Evolutionary conservation across 2,329 filamentous ascomycete species (phyloP), one percentile per base, ranked within the genome.

Genomic region (Calonectria pseudoturangicola): DNA sequence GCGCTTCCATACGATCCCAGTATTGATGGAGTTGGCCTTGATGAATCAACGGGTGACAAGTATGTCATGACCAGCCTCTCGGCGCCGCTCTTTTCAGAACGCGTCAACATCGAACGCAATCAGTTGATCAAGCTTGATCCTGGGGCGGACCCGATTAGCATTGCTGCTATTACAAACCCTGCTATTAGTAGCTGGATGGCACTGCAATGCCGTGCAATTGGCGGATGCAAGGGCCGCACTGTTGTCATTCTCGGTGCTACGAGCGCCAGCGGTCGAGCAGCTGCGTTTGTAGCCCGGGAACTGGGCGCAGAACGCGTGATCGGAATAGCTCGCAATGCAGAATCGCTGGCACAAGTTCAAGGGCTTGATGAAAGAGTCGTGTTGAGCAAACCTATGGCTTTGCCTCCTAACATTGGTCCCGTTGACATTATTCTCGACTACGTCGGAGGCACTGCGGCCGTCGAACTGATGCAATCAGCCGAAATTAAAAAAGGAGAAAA

Each of bases 351-450:
- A 1, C n/a, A 50, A 1, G 60, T 73, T 2, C 27, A 73, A 12
- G 63, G 67, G 3, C 64, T 74, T 16, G 70, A 74, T 18, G 67
- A 70, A 16, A 54, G 62, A 5, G 63, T 74, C 41, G 63, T 68
- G n/a, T 36, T 73, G 15, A 36, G 48, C 18, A 58, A 25, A 18
- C 71, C 71, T 5, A 5, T 68, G 18, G 21, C 25, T n/a, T 36
- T 68, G 12, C 66, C 70, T 21, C 36, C 27, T 12, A 72, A 21
- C 66, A 68, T 74, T 16, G 73, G 73, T 6, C 66, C 63, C 2
- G 27, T 74, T 2, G 62, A 74, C 25, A 69, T 73, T n/a, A 36
- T 74, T 2, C 56, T 74, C 7, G 73, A 74, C 25, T 73, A 73
- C 39, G 70, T 73, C 3, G 71, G 66, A n/a, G 70, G 73, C 12